Percentiles rank a stretch among this genome's conserved stretches.
Conservation (phyloP, 805 yeast genomes). For the Kodamaea nitidulidarum region DNA sequence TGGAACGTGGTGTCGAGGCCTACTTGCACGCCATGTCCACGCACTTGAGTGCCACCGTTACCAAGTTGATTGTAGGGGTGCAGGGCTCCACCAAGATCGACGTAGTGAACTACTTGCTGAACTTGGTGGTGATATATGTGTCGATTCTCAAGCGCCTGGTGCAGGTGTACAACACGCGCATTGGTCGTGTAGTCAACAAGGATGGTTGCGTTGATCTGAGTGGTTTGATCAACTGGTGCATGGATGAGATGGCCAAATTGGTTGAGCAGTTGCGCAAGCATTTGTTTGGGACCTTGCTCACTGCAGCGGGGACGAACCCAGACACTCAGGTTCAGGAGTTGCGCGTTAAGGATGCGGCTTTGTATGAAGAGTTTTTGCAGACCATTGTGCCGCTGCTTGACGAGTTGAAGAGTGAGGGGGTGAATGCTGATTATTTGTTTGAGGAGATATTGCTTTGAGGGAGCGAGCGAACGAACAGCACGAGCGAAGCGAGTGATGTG, state of each 20-base stretch:
- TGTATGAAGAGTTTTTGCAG: constrained; percentile 45
- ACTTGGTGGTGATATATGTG: constrained; percentile 36
- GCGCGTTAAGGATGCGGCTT: constrained; percentile 28
- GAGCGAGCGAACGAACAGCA: no score
- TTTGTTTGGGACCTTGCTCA: constrained; percentile 56
- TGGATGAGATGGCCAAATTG: constrained; percentile 57
- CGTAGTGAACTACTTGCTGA: constrained; percentile 38
- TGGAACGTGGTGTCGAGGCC: constrained; percentile 33
- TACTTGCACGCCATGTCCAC: constrained; percentile 33
- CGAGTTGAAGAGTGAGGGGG: constrained; percentile 59
- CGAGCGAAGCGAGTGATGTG: no score
- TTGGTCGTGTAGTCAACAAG: constrained; percentile 24
- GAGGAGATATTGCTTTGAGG: constrained; percentile 30
- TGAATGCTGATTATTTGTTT: constrained; percentile 71
- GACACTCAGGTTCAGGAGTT: constrained; percentile 25
- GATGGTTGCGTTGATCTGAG: constrained; percentile 39
- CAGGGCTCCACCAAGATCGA: constrained; percentile 44
- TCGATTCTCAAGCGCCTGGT: constrained; percentile 45
- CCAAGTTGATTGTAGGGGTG: constrained; percentile 33
- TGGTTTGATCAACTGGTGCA: constrained; percentile 73
- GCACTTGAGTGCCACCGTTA: constrained; percentile 28
- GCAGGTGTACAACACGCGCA: constrained; percentile 43
- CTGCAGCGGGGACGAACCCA: constrained; percentile 30
- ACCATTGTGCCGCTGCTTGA: constrained; percentile 55
- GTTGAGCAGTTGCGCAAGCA: constrained; percentile 61